These are phyloP conservation scores for Penicillium subrubescens DNA, from an alignment of 495 filamentous ascomycete genomes.

Conservation along the genomic window DNA sequence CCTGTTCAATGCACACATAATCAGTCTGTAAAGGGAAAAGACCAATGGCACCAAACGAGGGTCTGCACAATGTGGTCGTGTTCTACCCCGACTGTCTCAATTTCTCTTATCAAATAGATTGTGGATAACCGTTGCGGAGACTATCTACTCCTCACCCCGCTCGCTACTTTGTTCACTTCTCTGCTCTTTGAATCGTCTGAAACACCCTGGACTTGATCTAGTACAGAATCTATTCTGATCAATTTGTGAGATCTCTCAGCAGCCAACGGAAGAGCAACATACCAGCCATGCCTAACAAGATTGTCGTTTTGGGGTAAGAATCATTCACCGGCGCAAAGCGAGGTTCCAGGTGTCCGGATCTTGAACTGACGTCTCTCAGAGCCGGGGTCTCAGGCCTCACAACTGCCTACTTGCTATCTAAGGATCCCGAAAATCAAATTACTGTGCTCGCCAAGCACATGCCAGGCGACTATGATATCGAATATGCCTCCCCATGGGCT, in stretches of 20 bases:
- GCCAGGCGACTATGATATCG: slow-evolving; percentile 97
- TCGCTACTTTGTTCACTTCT: not conserved
- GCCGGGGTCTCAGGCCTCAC: slow-evolving; percentile 92
- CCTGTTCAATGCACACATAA: not conserved
- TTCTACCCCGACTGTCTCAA: slow-evolving; percentile 15
- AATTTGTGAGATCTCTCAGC: not conserved
- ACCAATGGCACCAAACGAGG: not conserved
- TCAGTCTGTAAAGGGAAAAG: not conserved
- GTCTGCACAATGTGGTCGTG: not conserved
- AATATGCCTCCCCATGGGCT: slow-evolving; percentile 95
- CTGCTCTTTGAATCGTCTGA: not conserved
- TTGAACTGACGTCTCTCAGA: slow-evolving; percentile 46
- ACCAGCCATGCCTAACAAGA: slow-evolving; percentile 48
- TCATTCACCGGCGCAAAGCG: too few species aligned
- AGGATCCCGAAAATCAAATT: slow-evolving; percentile 65
- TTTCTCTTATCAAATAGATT: slow-evolving; percentile 25
- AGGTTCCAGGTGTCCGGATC: too few species aligned
- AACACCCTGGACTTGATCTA: not conserved
- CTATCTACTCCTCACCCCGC: slow-evolving; percentile 15
- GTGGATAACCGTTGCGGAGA: slow-evolving; percentile 15
- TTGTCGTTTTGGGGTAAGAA: slow-evolving; percentile 66
- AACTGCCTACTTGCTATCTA: slow-evolving; percentile 81
- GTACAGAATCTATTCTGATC: not conserved
- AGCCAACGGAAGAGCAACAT: not conserved
- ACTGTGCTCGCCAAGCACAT: slow-evolving; percentile 94